Evolutionary conservation across 257 asterid genomes (phyloP).

Genomic region (Fraxinus cuspidata): DNA sequence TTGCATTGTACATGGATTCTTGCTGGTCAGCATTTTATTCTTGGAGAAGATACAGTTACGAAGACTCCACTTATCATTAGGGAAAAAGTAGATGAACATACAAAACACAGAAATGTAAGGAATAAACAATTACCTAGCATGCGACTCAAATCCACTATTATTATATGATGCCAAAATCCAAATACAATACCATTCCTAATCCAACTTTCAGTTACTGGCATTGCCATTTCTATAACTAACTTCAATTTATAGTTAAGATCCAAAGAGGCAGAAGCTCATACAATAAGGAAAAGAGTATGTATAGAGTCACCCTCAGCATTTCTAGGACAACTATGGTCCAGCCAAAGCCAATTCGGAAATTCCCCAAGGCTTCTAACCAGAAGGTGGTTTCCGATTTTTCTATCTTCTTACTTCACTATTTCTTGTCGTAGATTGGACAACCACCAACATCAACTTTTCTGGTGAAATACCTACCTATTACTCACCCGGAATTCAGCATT

Average conservation of each 20-base stretch:
- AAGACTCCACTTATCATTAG: conserved; percentile 9
- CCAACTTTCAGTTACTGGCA: conserved; percentile 3
- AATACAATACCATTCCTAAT: conserved; percentile 1
- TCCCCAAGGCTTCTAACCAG: conserved; percentile 17
- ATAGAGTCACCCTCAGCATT: neutral
- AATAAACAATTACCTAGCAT: conserved; percentile 14
- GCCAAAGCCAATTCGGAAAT: conserved; percentile 2
- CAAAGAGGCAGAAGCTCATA: conserved; percentile 5
- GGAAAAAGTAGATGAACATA: neutral
- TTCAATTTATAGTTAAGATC: conserved; percentile 6
- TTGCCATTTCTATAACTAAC: neutral
- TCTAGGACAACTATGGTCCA: conserved; percentile 13
- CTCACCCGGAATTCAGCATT: neutral
- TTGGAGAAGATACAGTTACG: neutral
- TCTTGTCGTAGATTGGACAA: neutral
- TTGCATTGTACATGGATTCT: conserved; percentile 17
- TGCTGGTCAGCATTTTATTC: conserved; percentile 26
- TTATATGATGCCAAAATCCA: conserved; percentile 3
- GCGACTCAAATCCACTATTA: conserved; percentile 10
- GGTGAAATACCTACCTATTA: neutral
- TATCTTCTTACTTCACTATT: neutral
- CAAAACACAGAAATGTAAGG: neutral
- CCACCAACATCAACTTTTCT: conserved; percentile 4
- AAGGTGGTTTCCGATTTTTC: neutral
- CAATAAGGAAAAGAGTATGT: conserved; percentile 2